Evolutionary conservation across 2,329 filamentous ascomycete genomes (phyloP).

Genomic region (Diaporthe vexans): DNA sequence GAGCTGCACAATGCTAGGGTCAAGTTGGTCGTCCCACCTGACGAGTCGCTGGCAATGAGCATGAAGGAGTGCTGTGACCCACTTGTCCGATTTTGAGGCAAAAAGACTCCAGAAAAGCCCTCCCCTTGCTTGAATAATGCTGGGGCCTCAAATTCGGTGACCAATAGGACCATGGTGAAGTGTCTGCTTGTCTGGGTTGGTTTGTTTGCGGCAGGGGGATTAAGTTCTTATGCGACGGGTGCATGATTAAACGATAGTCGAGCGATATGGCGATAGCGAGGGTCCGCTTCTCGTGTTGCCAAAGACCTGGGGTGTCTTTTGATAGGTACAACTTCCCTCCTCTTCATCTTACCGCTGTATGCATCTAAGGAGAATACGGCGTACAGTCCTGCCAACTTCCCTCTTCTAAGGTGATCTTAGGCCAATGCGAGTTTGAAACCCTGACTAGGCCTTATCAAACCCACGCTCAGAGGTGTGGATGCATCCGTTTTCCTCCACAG

Average conservation of each 20-base stretch:
- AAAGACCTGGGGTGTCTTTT: background rate
- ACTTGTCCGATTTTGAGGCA: slow-evolving; percentile 18
- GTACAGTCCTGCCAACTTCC: background rate
- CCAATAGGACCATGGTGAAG: background rate
- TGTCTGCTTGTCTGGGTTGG: background rate
- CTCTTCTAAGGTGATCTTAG: slow-evolving; percentile 47
- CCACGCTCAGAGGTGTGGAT: too few species aligned
- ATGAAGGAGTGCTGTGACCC: slow-evolving; percentile 31
- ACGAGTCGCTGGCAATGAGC: slow-evolving; percentile 32
- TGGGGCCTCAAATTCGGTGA: background rate
- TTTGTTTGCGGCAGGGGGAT: background rate
- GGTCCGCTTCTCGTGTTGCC: background rate
- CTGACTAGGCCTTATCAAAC: too few species aligned
- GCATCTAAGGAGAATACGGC: background rate
- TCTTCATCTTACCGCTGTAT: background rate
- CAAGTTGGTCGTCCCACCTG: slow-evolving; percentile 9
- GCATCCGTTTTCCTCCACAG: too few species aligned
- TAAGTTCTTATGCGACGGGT: background rate
- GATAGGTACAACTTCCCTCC: background rate
- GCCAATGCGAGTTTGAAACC: slow-evolving; percentile 48
- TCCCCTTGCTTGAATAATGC: slow-evolving; percentile 27
- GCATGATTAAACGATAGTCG: background rate
- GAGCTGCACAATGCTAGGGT: slow-evolving; percentile 32
- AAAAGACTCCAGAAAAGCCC: slow-evolving; percentile 5
- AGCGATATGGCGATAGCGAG: background rate